Conservation (phyloP, 805 yeast species). For the Spathaspora passalidarum region DNA sequence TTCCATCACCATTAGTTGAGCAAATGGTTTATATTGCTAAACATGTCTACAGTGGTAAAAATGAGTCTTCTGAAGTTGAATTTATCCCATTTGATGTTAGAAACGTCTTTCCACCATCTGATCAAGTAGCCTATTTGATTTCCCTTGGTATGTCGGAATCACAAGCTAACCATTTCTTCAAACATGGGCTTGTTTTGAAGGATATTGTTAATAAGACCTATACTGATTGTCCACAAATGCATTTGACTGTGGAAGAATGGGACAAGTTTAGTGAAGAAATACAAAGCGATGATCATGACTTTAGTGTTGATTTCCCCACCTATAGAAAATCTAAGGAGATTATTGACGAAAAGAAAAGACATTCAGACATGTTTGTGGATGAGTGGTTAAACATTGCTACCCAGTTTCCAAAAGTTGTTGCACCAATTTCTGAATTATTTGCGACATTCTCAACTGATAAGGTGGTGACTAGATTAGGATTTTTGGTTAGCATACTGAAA, state of each 20-base stretch:
- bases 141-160: constrained; percentile 20
- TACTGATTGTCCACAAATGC: constrained; percentile 19
- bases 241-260: constrained; percentile 14
- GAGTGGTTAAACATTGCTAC: constrained; percentile 18
- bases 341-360: constrained; percentile 6
- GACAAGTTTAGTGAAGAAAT: constrained; percentile 9
- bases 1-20: constrained; percentile 40
- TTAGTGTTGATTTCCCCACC: constrained; percentile 8
- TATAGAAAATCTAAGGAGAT: constrained; percentile 9
- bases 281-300: constrained; percentile 11
- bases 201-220: constrained; percentile 9
- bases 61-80: constrained; percentile 32
- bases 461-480: neutral
- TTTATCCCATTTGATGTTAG: constrained; percentile 30
- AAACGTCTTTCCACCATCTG: constrained; percentile 39
- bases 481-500: neutral
- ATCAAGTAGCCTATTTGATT: constrained; percentile 23
- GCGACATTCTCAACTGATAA: neutral
- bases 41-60: constrained; percentile 35
- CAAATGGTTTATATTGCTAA: constrained; percentile 44
- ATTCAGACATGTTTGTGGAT: constrained; percentile 8
- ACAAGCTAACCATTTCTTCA: constrained; percentile 27
- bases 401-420: constrained; percentile 16
- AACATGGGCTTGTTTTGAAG: constrained; percentile 17
- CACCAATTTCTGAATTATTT: constrained; percentile 20